Percentiles rank a stretch among this genome's conserved stretches.
phyloP scores from a whole-genome alignment of 164 flowering plant species.

The Sextonia rubra region DNA sequence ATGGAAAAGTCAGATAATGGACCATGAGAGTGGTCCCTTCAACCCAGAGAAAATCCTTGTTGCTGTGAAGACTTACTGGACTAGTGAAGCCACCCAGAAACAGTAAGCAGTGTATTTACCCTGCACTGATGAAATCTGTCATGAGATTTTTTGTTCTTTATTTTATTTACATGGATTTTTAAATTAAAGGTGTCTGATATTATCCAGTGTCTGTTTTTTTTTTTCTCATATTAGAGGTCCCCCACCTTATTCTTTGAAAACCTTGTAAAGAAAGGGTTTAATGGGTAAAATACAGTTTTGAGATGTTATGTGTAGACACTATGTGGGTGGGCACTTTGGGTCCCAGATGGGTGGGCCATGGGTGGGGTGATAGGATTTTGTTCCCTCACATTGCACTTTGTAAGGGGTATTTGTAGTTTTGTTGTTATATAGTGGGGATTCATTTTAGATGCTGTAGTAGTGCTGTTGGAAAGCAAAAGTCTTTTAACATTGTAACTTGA shows the following conservation, averaged over 20 bases:
- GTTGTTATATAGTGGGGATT: background rate
- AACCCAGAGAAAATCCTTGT: constrained; percentile 91
- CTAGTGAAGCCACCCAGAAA: constrained; percentile 41
- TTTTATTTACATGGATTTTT: background rate
- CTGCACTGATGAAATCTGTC: background rate
- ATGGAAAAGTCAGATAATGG: constrained; percentile 81
- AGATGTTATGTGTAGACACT: background rate
- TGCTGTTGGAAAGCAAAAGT: background rate
- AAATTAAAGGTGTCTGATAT: background rate
- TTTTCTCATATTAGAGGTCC: background rate
- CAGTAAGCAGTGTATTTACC: background rate
- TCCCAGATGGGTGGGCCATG: background rate
- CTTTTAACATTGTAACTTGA: background rate
- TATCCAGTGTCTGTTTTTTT: background rate
- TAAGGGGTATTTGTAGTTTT: background rate
- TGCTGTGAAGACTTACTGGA: constrained; percentile 88
- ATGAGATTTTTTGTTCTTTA: too few relatives aligned
- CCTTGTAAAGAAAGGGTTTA: background rate
- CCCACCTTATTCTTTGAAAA: background rate
- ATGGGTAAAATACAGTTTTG: background rate
- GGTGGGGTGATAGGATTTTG: background rate
- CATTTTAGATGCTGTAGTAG: background rate
- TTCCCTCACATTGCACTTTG: too few relatives aligned
- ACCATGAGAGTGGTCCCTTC: constrained; percentile 93
- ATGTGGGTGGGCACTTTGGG: too few relatives aligned